Conservation (phyloP, 768 basidiomycete genomes). For the Lentinula detonsa region DNA sequence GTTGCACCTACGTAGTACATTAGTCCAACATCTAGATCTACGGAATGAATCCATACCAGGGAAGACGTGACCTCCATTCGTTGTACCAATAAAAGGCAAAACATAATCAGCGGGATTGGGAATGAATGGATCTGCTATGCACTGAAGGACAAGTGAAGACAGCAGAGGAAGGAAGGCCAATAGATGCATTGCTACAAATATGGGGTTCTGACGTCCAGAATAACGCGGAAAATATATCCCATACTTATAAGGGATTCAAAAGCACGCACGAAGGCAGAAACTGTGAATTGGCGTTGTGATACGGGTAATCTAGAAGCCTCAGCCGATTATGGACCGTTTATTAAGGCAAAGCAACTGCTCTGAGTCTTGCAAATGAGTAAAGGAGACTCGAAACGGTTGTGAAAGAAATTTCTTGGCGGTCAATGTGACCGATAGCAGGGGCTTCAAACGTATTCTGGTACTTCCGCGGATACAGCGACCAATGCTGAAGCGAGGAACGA, state of each 20-base stretch:
- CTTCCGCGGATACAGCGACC: not conserved
- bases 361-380: not conserved
- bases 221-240: no score
- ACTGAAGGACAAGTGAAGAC: not conserved
- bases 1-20: conserved; percentile 41
- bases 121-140: not conserved
- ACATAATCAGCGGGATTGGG: conserved; percentile 38
- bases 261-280: no score
- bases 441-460: not conserved
- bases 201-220: no score
- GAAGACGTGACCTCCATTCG: conserved; percentile 60
- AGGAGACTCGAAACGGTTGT: not conserved
- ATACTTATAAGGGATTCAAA: no score
- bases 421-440: not conserved
- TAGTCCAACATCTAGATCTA: not conserved
- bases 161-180: not conserved
- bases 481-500: not conserved
- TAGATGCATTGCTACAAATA: not conserved
- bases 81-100: conserved; percentile 59
- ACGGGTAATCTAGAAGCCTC: not conserved
- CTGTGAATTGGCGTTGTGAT: no score
- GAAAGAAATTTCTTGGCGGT: not conserved
- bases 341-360: not conserved
- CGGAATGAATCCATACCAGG: conserved; percentile 35
- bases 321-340: not conserved